Evolutionary conservation across 768 basidiomycete species (phyloP).

Genomic region (Dentipellis sp.): DNA sequence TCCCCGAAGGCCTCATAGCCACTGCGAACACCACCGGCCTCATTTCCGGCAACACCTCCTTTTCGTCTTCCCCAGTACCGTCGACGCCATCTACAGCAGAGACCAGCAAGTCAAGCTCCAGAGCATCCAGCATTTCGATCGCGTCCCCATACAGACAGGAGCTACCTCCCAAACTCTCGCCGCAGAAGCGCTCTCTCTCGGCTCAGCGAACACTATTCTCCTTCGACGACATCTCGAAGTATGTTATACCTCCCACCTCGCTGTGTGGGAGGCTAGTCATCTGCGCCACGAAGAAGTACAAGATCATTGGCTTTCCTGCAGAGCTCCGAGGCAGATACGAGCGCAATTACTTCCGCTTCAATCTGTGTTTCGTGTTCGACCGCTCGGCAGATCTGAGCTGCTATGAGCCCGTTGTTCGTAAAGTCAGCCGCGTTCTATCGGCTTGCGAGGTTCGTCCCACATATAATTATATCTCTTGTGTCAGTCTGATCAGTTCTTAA

Average conservation of each 20-base stretch:
- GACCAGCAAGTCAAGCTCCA: constrained; percentile 29
- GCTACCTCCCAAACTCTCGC: constrained; percentile 28
- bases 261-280: constrained; percentile 86
- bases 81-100: constrained; percentile 23
- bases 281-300: constrained; percentile 70
- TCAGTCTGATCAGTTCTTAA: neutral
- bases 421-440: constrained; percentile 83
- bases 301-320: constrained; percentile 89
- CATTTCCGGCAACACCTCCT: constrained; percentile 14
- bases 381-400: constrained; percentile 86
- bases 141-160: constrained; percentile 35
- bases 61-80: constrained; percentile 26
- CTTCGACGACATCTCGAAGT: constrained; percentile 87
- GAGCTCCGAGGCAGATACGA: constrained; percentile 65
- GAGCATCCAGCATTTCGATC: constrained; percentile 38
- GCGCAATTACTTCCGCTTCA: constrained; percentile 87
- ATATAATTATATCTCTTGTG: neutral
- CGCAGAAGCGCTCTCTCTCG: constrained; percentile 31
- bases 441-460: constrained; percentile 67
- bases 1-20: constrained; percentile 85
- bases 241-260: constrained; percentile 82
- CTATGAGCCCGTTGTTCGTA: constrained; percentile 93
- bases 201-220: constrained; percentile 60
- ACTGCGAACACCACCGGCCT: constrained; percentile 4
- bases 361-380: constrained; percentile 95